Evolutionary conservation across 129 eudicot genomes (phyloP).

Genomic region (Chrysanthemum seticuspe): DNA sequence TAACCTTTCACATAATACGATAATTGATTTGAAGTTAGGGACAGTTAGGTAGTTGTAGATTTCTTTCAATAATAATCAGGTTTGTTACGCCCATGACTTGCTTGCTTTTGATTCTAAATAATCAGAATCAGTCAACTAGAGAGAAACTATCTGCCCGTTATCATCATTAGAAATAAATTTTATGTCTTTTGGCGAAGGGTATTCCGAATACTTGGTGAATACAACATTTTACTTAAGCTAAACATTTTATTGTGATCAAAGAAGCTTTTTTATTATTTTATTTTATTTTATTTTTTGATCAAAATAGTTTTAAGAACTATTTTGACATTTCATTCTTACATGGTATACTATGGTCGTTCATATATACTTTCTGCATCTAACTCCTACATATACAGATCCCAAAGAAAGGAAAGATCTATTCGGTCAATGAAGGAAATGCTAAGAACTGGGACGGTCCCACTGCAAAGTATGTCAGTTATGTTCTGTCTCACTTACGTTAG

Average conservation of each 20-base stretch:
- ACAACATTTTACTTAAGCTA: background rate
- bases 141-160: background rate
- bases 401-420: constrained; percentile 87
- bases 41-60: background rate
- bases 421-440: constrained; percentile 99
- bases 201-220: background rate
- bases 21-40: background rate
- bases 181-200: background rate
- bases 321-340: no score
- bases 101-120: background rate
- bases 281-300: no score
- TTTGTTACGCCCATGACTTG: background rate
- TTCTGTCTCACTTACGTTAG: constrained; percentile 8
- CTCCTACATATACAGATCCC: constrained; percentile 57
- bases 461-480: constrained; percentile 55
- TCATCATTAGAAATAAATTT: background rate
- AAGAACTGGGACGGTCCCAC: constrained; percentile 97
- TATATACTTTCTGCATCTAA: background rate
- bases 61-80: background rate
- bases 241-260: background rate
- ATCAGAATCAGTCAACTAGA: background rate
- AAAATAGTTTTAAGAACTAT: no score
- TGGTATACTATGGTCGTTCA: no score
- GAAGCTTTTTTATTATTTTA: no score
- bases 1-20: background rate